These are phyloP conservation scores for Taphrina sp. DNA, from an alignment of 1,139 yeast genomes.

Conservation along the genomic window DNA sequence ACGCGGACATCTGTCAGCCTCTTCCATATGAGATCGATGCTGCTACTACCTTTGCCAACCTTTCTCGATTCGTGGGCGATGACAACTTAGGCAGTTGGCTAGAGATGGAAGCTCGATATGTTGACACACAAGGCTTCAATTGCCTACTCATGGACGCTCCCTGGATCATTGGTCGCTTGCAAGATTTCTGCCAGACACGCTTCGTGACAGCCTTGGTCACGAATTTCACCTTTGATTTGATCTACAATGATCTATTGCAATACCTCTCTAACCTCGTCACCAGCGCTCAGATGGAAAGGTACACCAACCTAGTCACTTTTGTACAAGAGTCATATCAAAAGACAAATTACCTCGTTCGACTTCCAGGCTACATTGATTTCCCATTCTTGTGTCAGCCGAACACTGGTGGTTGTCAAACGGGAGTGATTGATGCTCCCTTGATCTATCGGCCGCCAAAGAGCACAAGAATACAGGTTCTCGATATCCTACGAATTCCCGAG, in stretches of 20 bases:
- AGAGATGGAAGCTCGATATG: background rate
- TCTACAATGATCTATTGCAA: constrained; percentile 4
- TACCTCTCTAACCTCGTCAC: background rate
- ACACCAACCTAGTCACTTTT: background rate
- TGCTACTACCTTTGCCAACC: background rate
- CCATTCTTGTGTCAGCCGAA: constrained; percentile 8
- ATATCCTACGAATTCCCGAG: background rate
- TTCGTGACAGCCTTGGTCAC: constrained; percentile 1
- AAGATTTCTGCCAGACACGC: background rate
- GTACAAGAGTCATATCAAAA: background rate
- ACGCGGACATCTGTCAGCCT: constrained; percentile 15
- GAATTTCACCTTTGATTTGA: constrained; percentile 22
- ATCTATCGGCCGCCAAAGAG: constrained; percentile 14
- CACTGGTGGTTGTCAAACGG: background rate
- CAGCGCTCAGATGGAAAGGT: background rate
- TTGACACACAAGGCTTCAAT: background rate
- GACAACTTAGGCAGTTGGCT: background rate
- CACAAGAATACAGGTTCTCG: background rate
- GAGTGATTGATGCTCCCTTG: constrained; percentile 11
- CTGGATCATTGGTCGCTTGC: constrained; percentile 8
- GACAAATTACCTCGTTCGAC: background rate
- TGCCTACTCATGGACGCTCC: constrained; percentile 13
- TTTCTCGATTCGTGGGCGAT: background rate
- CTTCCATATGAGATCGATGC: constrained; percentile 16
- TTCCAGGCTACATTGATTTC: constrained; percentile 26